Percentiles rank a stretch among this genome's conserved stretches.
Evolutionary conservation across 345 rosid species (phyloP).

Genomic region (Balakata baccata): DNA sequence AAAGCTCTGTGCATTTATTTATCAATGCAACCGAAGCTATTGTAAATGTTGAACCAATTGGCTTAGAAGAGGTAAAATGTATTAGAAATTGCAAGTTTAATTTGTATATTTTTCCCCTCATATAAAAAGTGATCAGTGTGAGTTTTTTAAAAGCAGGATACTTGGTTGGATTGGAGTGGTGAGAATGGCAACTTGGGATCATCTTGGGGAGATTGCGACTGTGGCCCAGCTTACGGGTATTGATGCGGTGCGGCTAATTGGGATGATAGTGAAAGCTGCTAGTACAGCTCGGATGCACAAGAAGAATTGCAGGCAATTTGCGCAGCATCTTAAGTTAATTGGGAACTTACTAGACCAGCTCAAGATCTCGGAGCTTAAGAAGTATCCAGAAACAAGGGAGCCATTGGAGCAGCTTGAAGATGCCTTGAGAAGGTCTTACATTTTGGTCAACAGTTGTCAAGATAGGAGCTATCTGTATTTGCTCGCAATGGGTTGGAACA

Average conservation of each 20-base stretch:
- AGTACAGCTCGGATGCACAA: slow-evolving; percentile 90
- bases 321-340: slow-evolving; percentile 85
- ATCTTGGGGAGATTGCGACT: slow-evolving; percentile 74
- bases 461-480: slow-evolving; percentile 89
- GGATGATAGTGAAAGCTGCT: slow-evolving; percentile 79
- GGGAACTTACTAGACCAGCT: slow-evolving; percentile 85
- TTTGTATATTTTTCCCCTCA: background rate
- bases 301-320: slow-evolving; percentile 92
- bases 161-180: background rate
- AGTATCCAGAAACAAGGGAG: slow-evolving; percentile 91
- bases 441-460: slow-evolving; percentile 81
- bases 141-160: background rate
- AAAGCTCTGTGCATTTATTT: background rate
- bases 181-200: slow-evolving; percentile 77
- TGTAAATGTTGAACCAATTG: slow-evolving; percentile 10
- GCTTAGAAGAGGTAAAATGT: slow-evolving; percentile 10
- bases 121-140: background rate
- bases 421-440: slow-evolving; percentile 74
- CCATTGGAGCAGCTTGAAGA: slow-evolving; percentile 97
- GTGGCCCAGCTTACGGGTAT: slow-evolving; percentile 78
- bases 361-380: slow-evolving; percentile 88
- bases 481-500: slow-evolving; percentile 99
- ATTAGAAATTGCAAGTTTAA: background rate
- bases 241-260: slow-evolving; percentile 79
- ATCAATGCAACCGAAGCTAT: background rate